A percentile compares a stretch with the other conserved stretches of the same genome.
Evolutionary conservation across 495 filamentous ascomycete species (phyloP).

Genomic region (Neurospora discreta): DNA sequence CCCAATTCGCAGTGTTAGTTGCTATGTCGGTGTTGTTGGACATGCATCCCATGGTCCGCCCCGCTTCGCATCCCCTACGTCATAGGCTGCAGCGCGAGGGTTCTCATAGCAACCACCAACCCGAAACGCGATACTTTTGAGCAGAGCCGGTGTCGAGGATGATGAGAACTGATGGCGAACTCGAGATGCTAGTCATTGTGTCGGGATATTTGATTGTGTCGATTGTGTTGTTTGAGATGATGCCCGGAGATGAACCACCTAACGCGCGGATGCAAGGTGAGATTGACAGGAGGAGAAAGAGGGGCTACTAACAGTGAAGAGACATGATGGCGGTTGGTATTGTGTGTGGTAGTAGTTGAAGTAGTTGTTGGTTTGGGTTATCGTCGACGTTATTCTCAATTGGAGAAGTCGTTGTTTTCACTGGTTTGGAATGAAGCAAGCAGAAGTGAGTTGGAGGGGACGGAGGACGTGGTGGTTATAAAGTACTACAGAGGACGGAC

Average conservation of each 20-base stretch:
- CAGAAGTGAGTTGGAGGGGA: constrained; percentile 1
- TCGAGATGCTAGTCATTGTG: neutral
- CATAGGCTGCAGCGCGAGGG: neutral
- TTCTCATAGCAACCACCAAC: neutral
- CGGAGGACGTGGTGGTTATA: constrained; percentile 10
- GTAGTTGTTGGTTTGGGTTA: constrained; percentile 1
- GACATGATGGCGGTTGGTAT: constrained; percentile 36
- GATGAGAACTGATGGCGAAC: neutral
- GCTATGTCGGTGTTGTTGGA: neutral
- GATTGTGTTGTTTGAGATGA: neutral
- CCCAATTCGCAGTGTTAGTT: neutral
- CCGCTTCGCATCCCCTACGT: neutral
- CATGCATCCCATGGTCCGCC: neutral
- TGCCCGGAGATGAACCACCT: neutral
- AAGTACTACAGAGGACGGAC: neutral
- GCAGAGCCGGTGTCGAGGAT: neutral
- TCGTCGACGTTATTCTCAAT: neutral
- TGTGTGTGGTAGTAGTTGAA: neutral
- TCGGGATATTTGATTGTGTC: neutral
- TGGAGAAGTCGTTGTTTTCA: constrained; percentile 1
- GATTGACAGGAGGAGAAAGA: neutral
- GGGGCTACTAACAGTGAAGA: constrained; percentile 42
- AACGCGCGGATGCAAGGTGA: neutral
- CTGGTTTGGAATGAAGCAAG: constrained; percentile 3
- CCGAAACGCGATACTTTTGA: neutral